Evolutionary conservation across 1,284 basidiomycete genomes (phyloP).

Genomic region (Heterobasidion irregulare): DNA sequence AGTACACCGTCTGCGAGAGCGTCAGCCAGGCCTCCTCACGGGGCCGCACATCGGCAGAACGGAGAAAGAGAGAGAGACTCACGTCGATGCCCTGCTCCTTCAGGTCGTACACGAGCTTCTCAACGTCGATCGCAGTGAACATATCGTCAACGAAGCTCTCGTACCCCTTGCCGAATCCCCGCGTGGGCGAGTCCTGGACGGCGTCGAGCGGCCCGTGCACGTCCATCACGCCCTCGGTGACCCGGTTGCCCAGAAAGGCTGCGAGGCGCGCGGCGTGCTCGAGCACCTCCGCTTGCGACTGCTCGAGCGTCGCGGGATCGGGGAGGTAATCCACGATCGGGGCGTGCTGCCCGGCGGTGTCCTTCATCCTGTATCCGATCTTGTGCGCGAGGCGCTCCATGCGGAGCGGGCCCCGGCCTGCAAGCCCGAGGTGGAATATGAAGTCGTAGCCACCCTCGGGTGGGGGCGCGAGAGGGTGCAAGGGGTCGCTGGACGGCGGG

Average conservation of each 20-base stretch:
- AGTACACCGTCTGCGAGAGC: slow-evolving; percentile 45
- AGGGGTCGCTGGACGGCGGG: slow-evolving; percentile 26
- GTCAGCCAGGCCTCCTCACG: background rate
- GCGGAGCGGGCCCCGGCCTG: slow-evolving; percentile 52
- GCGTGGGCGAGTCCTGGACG: slow-evolving; percentile 26
- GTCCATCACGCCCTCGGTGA: slow-evolving; percentile 2
- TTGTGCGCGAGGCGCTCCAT: slow-evolving; percentile 66
- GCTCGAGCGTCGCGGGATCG: slow-evolving; percentile 19
- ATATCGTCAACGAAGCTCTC: slow-evolving; percentile 38
- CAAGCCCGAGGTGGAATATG: slow-evolving; percentile 65
- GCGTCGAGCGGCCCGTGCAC: slow-evolving; percentile 15
- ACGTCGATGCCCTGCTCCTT: slow-evolving; percentile 54
- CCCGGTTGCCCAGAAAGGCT: slow-evolving; percentile 1
- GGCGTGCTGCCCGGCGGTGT: slow-evolving; percentile 50
- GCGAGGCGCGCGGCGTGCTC: slow-evolving; percentile 17
- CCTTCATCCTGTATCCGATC: slow-evolving; percentile 63
- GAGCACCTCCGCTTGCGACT: slow-evolving; percentile 26
- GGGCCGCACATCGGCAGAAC: background rate
- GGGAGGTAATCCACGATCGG: slow-evolving; percentile 34
- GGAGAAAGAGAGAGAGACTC: slow-evolving; percentile 16
- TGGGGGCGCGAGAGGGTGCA: slow-evolving; percentile 27
- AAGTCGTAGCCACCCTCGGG: slow-evolving; percentile 64
- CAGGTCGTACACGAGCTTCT: slow-evolving; percentile 45
- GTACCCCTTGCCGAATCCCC: slow-evolving; percentile 45
- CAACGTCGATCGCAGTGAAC: slow-evolving; percentile 37